Evolutionary conservation across 768 basidiomycete species (phyloP).

Genomic region (Lentinula boryana): DNA sequence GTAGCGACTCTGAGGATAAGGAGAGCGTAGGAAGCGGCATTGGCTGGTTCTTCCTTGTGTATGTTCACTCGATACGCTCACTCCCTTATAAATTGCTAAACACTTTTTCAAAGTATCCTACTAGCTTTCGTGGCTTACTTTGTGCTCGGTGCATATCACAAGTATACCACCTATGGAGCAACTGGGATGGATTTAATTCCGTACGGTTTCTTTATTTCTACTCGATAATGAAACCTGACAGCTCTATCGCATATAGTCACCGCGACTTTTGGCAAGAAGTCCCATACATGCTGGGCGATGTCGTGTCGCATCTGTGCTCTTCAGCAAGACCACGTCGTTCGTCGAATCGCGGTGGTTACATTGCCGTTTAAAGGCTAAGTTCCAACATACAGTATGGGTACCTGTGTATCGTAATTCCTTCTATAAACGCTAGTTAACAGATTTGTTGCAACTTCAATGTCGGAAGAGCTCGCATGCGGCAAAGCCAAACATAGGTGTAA

Average conservation of each 20-base stretch:
- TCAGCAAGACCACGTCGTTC: conserved; percentile 61
- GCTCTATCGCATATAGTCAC: conserved; percentile 41
- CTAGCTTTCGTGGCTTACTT: conserved; percentile 69
- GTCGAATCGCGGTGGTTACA: conserved; percentile 66
- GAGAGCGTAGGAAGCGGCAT: conserved; percentile 62
- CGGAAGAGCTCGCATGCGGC: no score
- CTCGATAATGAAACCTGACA: conserved; percentile 5
- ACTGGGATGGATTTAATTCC: conserved; percentile 79
- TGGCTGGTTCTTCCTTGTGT: conserved; percentile 89
- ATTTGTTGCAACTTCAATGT: no score
- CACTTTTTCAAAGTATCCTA: conserved; percentile 37
- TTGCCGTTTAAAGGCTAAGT: conserved; percentile 49
- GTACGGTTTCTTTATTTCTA: conserved; percentile 40
- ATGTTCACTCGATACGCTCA: conserved; percentile 20
- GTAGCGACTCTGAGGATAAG: conserved; percentile 19
- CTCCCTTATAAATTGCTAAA: background rate
- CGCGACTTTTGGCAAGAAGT: conserved; percentile 90
- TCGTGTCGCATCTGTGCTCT: conserved; percentile 72
- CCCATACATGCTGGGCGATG: conserved; percentile 78
- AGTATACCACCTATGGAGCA: conserved; percentile 84
- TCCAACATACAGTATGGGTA: background rate
- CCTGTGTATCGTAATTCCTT: background rate
- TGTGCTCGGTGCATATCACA: conserved; percentile 76
- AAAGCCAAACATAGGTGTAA: no score
- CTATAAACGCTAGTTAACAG: background rate